Evolutionary conservation across 768 basidiomycete genomes (phyloP).

Genomic region (Rhodotorula diobovata): DNA sequence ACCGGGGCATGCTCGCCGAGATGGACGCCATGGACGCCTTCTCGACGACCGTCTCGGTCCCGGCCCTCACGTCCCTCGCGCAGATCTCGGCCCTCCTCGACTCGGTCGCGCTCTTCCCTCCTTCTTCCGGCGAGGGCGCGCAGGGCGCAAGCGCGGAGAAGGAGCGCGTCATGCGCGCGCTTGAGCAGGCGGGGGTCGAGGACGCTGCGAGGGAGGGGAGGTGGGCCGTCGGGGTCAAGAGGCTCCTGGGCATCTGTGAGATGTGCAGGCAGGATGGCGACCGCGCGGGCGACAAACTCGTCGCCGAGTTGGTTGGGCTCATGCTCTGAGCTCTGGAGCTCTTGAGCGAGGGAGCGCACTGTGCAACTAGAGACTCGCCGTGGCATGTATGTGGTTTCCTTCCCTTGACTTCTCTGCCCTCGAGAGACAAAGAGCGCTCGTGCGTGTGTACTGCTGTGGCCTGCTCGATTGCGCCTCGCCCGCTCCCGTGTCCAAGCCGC

Average conservation of each 20-base stretch:
- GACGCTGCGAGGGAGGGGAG: slow-evolving; percentile 50
- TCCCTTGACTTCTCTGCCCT: no score
- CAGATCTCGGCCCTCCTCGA: slow-evolving; percentile 71
- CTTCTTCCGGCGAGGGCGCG: slow-evolving; percentile 56
- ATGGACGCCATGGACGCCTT: slow-evolving; percentile 85
- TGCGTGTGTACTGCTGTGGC: no score
- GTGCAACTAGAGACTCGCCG: no score
- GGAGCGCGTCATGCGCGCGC: slow-evolving; percentile 36
- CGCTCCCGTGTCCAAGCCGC: no score
- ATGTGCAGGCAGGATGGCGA: slow-evolving; percentile 79
- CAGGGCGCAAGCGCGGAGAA: slow-evolving; percentile 57
- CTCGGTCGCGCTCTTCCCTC: slow-evolving; percentile 72
- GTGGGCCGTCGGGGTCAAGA: slow-evolving; percentile 76
- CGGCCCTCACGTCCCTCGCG: slow-evolving; percentile 67
- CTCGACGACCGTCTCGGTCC: slow-evolving; percentile 77
- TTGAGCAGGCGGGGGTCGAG: neutral
- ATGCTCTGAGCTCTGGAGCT: neutral
- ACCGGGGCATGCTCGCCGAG: slow-evolving; percentile 76
- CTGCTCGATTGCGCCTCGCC: no score
- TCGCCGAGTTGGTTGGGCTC: slow-evolving; percentile 12
- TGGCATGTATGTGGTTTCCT: no score
- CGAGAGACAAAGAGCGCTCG: no score
- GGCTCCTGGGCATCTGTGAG: slow-evolving; percentile 80
- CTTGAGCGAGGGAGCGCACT: no score
- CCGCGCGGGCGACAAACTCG: slow-evolving; percentile 25